Conservation (phyloP, 352 stramenopile species). For the Phytophthora fragariae region DNA sequence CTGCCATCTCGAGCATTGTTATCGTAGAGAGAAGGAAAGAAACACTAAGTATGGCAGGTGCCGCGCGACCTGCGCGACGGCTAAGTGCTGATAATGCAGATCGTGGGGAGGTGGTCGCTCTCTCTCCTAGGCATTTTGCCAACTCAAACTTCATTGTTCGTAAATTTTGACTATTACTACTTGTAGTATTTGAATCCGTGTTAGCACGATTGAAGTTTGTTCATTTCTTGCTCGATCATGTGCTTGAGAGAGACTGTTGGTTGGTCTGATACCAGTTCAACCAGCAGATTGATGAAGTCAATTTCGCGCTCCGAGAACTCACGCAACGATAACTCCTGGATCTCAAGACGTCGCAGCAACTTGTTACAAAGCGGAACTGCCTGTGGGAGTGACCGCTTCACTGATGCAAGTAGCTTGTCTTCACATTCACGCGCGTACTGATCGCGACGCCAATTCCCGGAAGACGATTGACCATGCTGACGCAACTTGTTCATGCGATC, state of each 20-base stretch:
- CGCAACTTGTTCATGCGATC: constrained; percentile 67
- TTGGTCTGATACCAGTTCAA: constrained; percentile 81
- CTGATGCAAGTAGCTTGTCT: constrained; percentile 56
- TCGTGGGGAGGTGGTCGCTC: constrained; percentile 20
- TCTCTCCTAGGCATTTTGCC: constrained; percentile 34
- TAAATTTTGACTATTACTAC: too few relatives aligned
- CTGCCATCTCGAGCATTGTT: constrained; percentile 45
- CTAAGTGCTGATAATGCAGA: constrained; percentile 33
- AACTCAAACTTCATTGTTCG: not conserved
- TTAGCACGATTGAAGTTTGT: constrained; percentile 49
- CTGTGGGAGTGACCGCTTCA: constrained; percentile 78
- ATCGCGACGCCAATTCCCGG: constrained; percentile 50
- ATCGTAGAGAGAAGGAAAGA: constrained; percentile 55
- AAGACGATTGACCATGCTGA: constrained; percentile 18
- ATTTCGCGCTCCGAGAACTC: constrained; percentile 81
- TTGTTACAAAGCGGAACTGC: constrained; percentile 76
- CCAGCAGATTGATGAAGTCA: constrained; percentile 84
- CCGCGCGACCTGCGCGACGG: constrained; percentile 4
- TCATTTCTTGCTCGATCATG: constrained; percentile 80
- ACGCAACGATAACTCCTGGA: constrained; percentile 76
- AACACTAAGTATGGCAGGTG: constrained; percentile 37
- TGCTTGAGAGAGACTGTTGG: constrained; percentile 62
- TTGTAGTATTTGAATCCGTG: too few relatives aligned
- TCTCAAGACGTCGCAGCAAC: constrained; percentile 67
- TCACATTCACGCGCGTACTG: constrained; percentile 53